Percentiles rank a stretch among this genome's conserved stretches.
These are phyloP conservation scores for Oldenlandia corymbosa DNA, from an alignment of 257 asterid genomes.

Conservation along the genomic window DNA sequence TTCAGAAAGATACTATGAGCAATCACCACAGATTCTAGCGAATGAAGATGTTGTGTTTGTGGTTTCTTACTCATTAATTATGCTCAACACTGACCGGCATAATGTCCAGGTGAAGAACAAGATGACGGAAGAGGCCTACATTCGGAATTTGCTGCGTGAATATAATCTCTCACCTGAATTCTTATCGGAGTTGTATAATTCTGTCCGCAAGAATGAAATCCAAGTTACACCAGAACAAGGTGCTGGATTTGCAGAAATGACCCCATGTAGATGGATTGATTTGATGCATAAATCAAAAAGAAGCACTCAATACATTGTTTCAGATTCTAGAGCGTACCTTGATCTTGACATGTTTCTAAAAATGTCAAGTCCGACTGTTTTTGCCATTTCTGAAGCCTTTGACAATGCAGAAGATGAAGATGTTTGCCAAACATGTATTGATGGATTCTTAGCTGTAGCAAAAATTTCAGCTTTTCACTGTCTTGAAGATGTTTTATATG, in stretches of 20 bases:
- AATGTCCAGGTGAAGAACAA: slow-evolving; percentile 89
- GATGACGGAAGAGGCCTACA: slow-evolving; percentile 93
- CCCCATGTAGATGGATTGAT: slow-evolving; percentile 87
- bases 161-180: slow-evolving; percentile 83
- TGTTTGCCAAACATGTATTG: slow-evolving; percentile 61
- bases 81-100: slow-evolving; percentile 95
- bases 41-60: slow-evolving; percentile 83
- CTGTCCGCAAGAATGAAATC: slow-evolving; percentile 81
- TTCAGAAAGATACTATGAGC: slow-evolving; percentile 81
- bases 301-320: slow-evolving; percentile 51
- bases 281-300: slow-evolving; percentile 65
- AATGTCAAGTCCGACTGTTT: slow-evolving; percentile 77
- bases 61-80: slow-evolving; percentile 72
- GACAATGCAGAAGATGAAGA: slow-evolving; percentile 77
- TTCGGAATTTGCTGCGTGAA: slow-evolving; percentile 79
- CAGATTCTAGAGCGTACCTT: slow-evolving; percentile 54
- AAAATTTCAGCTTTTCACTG: slow-evolving; percentile 62
- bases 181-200: slow-evolving; percentile 71
- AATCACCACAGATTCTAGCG: slow-evolving; percentile 63
- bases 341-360: slow-evolving; percentile 76
- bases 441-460: slow-evolving; percentile 78
- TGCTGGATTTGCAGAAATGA: slow-evolving; percentile 41
- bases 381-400: slow-evolving; percentile 83
- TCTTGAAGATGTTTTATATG: slow-evolving; percentile 62
- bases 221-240: slow-evolving; percentile 73